Conservation (phyloP, 78 protist genomes). For the Dictyostelium purpureum region DNA sequence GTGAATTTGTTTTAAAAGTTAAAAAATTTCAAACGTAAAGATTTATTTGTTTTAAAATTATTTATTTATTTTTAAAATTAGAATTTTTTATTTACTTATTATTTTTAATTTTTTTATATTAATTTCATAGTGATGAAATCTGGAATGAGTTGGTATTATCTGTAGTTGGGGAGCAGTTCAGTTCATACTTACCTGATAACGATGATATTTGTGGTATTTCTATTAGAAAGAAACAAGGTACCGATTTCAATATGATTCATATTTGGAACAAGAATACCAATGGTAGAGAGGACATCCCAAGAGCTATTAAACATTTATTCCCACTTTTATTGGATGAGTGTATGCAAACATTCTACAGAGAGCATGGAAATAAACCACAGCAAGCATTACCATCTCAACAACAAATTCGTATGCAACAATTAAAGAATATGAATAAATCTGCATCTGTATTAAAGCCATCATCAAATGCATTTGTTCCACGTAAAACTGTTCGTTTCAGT, state of each 20-base stretch:
- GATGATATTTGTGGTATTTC: slow-evolving; percentile 82
- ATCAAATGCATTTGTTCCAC: slow-evolving; percentile 2
- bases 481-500: slow-evolving; percentile 6
- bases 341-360: slow-evolving; percentile 22
- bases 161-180: slow-evolving; percentile 67
- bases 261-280: slow-evolving; percentile 41
- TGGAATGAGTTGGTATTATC: slow-evolving; percentile 78
- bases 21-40: slow-evolving; percentile 51
- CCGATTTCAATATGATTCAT: slow-evolving; percentile 67
- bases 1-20: slow-evolving; percentile 54
- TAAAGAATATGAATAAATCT: slow-evolving; percentile 8
- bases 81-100: background rate
- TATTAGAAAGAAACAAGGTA: slow-evolving; percentile 63
- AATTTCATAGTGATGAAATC: slow-evolving; percentile 34
- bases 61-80: background rate
- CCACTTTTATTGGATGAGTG: slow-evolving; percentile 48
- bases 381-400: background rate
- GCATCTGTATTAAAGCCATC: slow-evolving; percentile 1
- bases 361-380: background rate
- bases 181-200: slow-evolving; percentile 24
- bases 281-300: slow-evolving; percentile 9
- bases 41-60: background rate
- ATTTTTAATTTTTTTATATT: background rate
- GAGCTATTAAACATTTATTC: slow-evolving; percentile 53
- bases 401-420: background rate